Percentiles rank a stretch among this genome's conserved stretches.
Conservation (phyloP, 768 basidiomycete genomes). For the Boletellus emodensis region DNA sequence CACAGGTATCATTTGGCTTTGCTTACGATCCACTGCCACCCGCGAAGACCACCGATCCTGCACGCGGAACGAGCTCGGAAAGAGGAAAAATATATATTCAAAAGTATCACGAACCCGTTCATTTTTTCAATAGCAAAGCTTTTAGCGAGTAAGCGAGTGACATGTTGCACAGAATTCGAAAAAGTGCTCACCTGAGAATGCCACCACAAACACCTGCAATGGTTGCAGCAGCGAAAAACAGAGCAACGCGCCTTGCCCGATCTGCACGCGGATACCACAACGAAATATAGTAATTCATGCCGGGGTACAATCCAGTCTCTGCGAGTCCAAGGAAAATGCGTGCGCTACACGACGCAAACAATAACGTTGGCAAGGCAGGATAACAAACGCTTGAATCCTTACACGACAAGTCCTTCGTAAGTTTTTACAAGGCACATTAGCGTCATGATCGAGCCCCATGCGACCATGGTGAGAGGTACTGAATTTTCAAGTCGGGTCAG, state of each 20-base stretch:
- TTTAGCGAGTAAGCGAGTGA: not conserved
- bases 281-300: slow-evolving; percentile 1
- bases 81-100: no score
- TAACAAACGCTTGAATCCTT: not conserved
- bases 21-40: slow-evolving; percentile 6
- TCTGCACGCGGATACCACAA: slow-evolving; percentile 2
- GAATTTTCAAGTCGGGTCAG: not conserved
- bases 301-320: not conserved
- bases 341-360: not conserved
- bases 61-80: not conserved
- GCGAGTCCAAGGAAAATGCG: not conserved
- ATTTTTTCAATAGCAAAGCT: not conserved
- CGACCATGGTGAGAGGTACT: not conserved
- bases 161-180: not conserved
- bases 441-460: slow-evolving; percentile 1
- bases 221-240: not conserved
- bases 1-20: not conserved
- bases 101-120: not conserved
- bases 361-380: not conserved
- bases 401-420: slow-evolving; percentile 1
- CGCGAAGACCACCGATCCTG: not conserved
- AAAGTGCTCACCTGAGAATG: not conserved
- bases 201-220: slow-evolving; percentile 1
- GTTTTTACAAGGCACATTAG: slow-evolving; percentile 1
- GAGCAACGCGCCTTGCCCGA: slow-evolving; percentile 1